Base-by-base conservation (phyloP, 768 basidiomycete species). In the Phaeotremella skinneri region DNA sequence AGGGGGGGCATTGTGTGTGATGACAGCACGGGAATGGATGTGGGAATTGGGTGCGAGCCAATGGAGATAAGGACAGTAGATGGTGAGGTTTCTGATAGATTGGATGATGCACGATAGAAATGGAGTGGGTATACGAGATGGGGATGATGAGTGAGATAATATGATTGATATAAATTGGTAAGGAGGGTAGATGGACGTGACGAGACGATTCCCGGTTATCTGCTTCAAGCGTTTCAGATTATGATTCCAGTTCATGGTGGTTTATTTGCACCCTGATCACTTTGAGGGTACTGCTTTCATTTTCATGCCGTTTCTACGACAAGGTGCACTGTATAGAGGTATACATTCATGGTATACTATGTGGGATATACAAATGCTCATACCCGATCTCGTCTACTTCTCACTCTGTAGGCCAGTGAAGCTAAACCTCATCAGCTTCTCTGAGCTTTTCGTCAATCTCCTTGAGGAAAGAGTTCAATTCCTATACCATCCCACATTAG, bases 1-100 rank as follows among this genome's bases (percentile, higher is more conserved):
- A 98, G 82, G 68, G 75, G 59, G 4, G 75, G 58, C 78, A 78
- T 79, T 13, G 43, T 7, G 43, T n/a, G n/a, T n/a, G n/a, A n/a
- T n/a, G n/a, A n/a, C n/a, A n/a, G n/a, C n/a, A n/a, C n/a, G n/a
- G n/a, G n/a, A n/a, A 9, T 39, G 37, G 37, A 39, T 39, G 37
- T 39, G n/a, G 37, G n/a, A 39, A 9, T 39, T 39, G n/a, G 37
- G 9, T 39, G 37, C n/a, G 37, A n/a, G 9, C n/a, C n/a, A n/a
- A n/a, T n/a, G n/a, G n/a, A n/a, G n/a, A n/a, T n/a, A n/a, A n/a
- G n/a, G n/a, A n/a, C n/a, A n/a, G n/a, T n/a, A n/a, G n/a, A n/a
- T n/a, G n/a, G n/a, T n/a, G n/a, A n/a, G n/a, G n/a, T n/a, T n/a
- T n/a, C n/a, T n/a, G n/a, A n/a, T n/a, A n/a, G n/a, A n/a, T n/a